A percentile compares a stretch with the other conserved stretches of the same genome.
These are phyloP conservation scores for Phytopythium delawarense DNA, from an alignment of 352 stramenopile genomes.

Conservation along the genomic window DNA sequence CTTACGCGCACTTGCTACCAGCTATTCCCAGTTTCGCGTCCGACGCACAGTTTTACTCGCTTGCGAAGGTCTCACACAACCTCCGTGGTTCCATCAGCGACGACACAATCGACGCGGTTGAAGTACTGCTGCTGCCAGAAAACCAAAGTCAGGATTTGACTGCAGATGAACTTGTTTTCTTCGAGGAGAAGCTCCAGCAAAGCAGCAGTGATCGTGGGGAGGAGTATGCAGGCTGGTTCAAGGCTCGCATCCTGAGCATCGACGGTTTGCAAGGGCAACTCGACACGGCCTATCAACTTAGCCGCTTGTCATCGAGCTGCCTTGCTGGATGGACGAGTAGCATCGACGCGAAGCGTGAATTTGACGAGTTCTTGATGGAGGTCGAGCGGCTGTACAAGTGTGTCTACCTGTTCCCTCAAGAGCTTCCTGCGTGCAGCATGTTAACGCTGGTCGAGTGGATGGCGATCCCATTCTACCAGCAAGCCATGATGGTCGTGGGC, in stretches of 20 bases:
- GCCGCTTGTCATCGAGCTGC: constrained; percentile 26
- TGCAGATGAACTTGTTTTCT: constrained; percentile 28
- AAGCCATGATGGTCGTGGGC: constrained; percentile 41
- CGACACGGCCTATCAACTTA: constrained; percentile 36
- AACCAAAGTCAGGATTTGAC: constrained; percentile 41
- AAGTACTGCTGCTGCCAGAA: constrained; percentile 27
- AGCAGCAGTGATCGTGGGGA: constrained; percentile 19
- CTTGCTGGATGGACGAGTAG: constrained; percentile 18
- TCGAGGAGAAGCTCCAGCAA: constrained; percentile 25
- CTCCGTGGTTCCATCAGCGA: constrained; percentile 7
- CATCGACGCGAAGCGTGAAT: constrained; percentile 21
- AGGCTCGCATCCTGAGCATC: constrained; percentile 44
- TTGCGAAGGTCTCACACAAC: constrained; percentile 10
- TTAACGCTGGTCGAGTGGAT: constrained; percentile 54
- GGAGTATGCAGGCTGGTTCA: constrained; percentile 49
- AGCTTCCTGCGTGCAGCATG: constrained; percentile 34
- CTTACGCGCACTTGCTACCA: constrained; percentile 47
- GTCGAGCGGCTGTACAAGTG: constrained; percentile 62
- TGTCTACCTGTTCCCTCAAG: constrained; percentile 29
- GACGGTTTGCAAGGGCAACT: constrained; percentile 62
- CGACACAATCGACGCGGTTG: constrained; percentile 10
- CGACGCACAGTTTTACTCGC: constrained; percentile 40
- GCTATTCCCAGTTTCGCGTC: constrained; percentile 26
- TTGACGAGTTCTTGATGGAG: constrained; percentile 44
- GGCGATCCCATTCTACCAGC: constrained; percentile 49